phyloP scores from a whole-genome alignment of 805 yeast genomes.

The Sungouiozyma intestinalis region DNA sequence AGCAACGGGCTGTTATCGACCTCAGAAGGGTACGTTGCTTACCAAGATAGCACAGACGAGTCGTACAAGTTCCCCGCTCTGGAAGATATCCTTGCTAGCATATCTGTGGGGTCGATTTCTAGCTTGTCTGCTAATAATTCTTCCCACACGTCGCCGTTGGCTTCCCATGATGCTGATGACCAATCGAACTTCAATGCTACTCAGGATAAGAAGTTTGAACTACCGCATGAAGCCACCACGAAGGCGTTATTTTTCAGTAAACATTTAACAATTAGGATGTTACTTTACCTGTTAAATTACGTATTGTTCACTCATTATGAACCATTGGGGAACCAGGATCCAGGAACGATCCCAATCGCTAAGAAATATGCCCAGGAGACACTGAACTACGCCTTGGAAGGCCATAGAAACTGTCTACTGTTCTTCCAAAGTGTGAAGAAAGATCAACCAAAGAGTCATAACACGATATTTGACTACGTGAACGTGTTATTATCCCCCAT shows the following conservation, averaged over 20 bases:
- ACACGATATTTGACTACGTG: constrained; percentile 28
- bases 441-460: constrained; percentile 26
- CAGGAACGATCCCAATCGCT: constrained; percentile 27
- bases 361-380: constrained; percentile 34
- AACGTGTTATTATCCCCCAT: constrained; percentile 41
- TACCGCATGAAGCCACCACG: constrained; percentile 33
- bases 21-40: constrained; percentile 22
- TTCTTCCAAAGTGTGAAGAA: constrained; percentile 31
- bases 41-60: constrained; percentile 21
- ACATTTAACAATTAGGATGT: constrained; percentile 35
- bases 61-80: constrained; percentile 26
- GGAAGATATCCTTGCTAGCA: constrained; percentile 16
- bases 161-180: neutral
- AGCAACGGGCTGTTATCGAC: constrained; percentile 24
- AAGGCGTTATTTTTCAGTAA: constrained; percentile 32
- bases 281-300: constrained; percentile 42
- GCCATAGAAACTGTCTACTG: constrained; percentile 33
- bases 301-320: constrained; percentile 37
- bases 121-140: constrained; percentile 5
- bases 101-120: constrained; percentile 7
- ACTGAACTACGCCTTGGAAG: constrained; percentile 34
- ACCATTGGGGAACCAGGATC: constrained; percentile 31
- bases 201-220: constrained; percentile 26
- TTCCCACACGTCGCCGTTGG: constrained; percentile 4
- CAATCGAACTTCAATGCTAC: neutral